phyloP scores from a whole-genome alignment of 208 protist genomes.

The Acanthamoeba lenticulata region DNA sequence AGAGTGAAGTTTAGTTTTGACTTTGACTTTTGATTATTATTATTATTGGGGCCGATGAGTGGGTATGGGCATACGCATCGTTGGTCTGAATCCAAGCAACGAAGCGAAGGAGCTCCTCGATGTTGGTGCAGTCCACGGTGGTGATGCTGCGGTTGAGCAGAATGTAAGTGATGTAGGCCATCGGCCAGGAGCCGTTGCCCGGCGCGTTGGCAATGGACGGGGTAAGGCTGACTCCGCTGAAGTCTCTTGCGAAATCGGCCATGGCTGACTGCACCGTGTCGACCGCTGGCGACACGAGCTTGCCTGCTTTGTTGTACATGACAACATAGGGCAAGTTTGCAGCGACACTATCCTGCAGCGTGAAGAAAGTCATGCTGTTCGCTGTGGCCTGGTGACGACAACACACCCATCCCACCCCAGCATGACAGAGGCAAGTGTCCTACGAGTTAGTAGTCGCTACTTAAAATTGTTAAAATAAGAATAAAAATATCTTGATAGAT shows the following conservation, averaged over 20 bases:
- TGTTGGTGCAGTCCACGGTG: background rate
- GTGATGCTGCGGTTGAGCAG: background rate
- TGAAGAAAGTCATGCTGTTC: background rate
- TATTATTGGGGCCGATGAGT: no score
- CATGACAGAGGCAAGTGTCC: background rate
- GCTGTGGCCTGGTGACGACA: background rate
- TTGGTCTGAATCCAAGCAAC: conserved; percentile 10
- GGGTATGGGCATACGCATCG: background rate
- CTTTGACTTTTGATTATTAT: no score
- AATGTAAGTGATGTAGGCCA: conserved; percentile 13
- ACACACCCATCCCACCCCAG: no score
- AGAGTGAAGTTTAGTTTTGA: background rate
- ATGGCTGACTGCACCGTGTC: background rate
- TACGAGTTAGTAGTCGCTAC: background rate
- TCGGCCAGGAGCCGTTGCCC: conserved; percentile 26
- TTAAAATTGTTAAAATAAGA: no score
- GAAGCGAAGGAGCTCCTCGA: background rate
- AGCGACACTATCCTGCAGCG: background rate
- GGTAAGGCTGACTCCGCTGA: background rate
- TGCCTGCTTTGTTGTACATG: background rate
- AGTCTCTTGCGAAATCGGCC: background rate
- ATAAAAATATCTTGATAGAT: no score
- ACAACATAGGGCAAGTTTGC: background rate
- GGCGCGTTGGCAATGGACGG: background rate
- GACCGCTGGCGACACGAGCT: background rate